Evolutionary conservation across 148 eudicot genomes (phyloP), one percentile per base, ranked within the genome.

Genomic region (Heliamphora exappendiculata): DNA sequence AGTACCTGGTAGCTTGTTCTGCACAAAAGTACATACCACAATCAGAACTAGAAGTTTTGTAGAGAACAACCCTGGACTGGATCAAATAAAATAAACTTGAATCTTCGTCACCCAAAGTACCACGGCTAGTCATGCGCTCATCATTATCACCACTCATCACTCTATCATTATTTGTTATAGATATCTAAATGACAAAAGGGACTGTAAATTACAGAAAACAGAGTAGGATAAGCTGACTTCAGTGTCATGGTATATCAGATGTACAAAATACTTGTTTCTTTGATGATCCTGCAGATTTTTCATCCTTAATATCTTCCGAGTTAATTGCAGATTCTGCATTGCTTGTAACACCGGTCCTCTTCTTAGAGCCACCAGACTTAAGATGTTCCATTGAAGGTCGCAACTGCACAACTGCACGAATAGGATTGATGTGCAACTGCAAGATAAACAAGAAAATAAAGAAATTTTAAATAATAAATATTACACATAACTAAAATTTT

Each of bases 371-470:
- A 74, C 66, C 72, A 72, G 80, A 67, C 71, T 82, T 78, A 28
- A 87, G 83, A 83, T 83, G 89, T 14, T 83, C 86, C 91, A 90
- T 85, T 47, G 91, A 89, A 37, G 98, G 97, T 20, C 97, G 91
- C 54, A 96, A 93, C 83, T 96, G 99, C 72, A 89, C 88, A 80
- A 81, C 90, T 79, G 97, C 93, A 77, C 78, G 86, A 77, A 96
- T 74, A 78, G 94, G 99, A 78, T 91, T 89, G 79, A 96, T 82
- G 87, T 88, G 91, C 72, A 96, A 84, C 99, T 93, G 92, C 92
- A 92, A 78, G 57, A 83, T 64, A 78, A 79, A 63, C 42, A 73
- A 75, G 67, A 60, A 34, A 69, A 45, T 11, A 16, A 50, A 26
- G 59, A 36, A n/a, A n/a, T 63, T 37, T 53, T 20, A 29, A 73